Evolutionary conservation across 2,329 filamentous ascomycete species (phyloP).

Genomic region (Sporothrix humicola): DNA sequence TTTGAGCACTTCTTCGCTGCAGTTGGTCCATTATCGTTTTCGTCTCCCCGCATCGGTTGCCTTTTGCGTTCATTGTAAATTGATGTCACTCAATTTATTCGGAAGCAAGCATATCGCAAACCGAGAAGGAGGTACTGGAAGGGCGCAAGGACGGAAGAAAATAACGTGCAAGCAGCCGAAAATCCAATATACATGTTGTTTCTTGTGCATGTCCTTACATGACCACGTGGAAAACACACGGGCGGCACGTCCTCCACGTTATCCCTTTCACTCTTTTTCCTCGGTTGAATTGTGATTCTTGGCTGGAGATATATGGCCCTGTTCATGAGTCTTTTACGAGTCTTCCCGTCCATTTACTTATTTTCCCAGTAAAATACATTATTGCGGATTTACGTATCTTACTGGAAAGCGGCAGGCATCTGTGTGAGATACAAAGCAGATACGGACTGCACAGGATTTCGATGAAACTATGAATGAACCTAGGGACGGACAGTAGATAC

Average conservation of each 20-base stretch:
- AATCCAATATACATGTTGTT: background rate
- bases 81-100: background rate
- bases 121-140: background rate
- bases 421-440: background rate
- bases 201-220: background rate
- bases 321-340: background rate
- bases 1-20: background rate
- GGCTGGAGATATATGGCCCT: background rate
- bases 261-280: background rate
- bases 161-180: background rate
- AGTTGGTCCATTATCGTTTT: background rate
- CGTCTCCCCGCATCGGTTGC: too few relatives aligned
- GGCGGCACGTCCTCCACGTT: background rate
- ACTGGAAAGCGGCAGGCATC: background rate
- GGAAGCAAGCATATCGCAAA: background rate
- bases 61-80: background rate
- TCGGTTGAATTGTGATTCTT: background rate
- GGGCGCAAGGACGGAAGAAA: background rate
- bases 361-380: background rate
- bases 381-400: background rate
- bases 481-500: background rate
- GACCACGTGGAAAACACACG: constrained; percentile 12
- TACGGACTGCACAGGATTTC: background rate
- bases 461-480: background rate
- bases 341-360: background rate